A percentile compares a stretch with the other conserved stretches of the same genome.
Conservation (phyloP, 2,329 filamentous ascomycete genomes). For the Parastagonospora avenae region DNA sequence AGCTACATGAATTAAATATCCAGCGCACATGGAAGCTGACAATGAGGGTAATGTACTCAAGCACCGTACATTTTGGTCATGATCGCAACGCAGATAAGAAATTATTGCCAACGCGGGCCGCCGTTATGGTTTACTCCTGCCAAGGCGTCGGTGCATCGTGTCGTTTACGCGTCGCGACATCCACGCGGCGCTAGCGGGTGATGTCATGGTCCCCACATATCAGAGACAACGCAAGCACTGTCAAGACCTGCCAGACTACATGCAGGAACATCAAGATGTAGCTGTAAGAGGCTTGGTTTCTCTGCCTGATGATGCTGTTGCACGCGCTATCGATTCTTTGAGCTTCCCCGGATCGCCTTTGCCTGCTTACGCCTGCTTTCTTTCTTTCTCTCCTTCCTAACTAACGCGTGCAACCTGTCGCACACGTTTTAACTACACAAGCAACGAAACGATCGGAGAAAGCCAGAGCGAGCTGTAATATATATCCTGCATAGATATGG, state of each 20-base stretch:
- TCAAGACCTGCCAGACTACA: slow-evolving; percentile 8
- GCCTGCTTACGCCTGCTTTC: not conserved
- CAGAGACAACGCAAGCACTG: slow-evolving; percentile 13
- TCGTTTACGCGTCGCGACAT: slow-evolving; percentile 3
- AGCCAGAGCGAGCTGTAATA: not conserved
- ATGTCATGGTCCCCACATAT: slow-evolving; percentile 13
- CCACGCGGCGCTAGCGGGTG: slow-evolving; percentile 12
- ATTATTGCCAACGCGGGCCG: not conserved
- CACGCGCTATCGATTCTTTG: slow-evolving; percentile 3
- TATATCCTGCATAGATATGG: slow-evolving; percentile 16
- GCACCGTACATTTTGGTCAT: not conserved
- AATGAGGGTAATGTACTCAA: not conserved
- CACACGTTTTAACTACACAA: not conserved
- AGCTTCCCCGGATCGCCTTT: not conserved
- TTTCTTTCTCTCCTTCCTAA: not conserved
- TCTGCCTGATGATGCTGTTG: slow-evolving; percentile 16
- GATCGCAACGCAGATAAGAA: no score
- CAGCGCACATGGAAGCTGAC: no score
- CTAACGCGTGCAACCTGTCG: not conserved
- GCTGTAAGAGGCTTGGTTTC: slow-evolving; percentile 8
- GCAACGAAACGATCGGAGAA: not conserved
- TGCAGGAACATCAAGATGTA: slow-evolving; percentile 9
- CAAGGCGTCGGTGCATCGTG: slow-evolving; percentile 13
- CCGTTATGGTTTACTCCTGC: slow-evolving; percentile 10
- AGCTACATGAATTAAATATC: not conserved